Base-by-base conservation (phyloP, 306 rosid genomes). In the Gastrolobium bilobum region DNA sequence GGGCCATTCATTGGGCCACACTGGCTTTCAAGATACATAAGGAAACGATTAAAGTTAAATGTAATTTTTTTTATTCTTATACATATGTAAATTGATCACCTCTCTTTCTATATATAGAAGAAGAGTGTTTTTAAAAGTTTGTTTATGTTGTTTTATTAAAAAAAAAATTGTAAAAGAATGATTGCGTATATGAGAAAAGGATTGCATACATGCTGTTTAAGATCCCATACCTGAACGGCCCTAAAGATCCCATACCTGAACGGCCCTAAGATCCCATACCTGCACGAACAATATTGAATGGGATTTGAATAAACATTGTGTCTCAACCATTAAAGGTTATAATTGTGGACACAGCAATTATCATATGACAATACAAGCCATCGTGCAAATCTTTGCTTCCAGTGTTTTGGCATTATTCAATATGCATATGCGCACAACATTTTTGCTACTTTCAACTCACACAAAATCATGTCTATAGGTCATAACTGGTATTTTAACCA, bases 381-480 rank as follows among this genome's bases (percentile, higher is more conserved):
- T 13, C 31, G 29, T 48, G 10, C n/a, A 58, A 58, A 64, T n/a
- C 10, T 38, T 11, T 50, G 37, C 26, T 59, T 69, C 74, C 35
- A 54, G 35, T 33, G 73, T 47, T 43, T 39, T 20, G 50, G 26
- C 39, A 65, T 20, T 44, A 56, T 4, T 56, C 50, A 68, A 14
- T 68, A 50, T 29, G 10, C 20, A 8, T 57, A 81, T 40, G 58
- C 43, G 47, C 11, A 54, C 65, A 61, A 14, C 33, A 53, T 3
- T n/a, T 76, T 52, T 62, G 26, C 73, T 10, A 42, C 62, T 9
- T 80, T 62, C 56, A 76, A 51, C 74, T 46, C 58, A 26, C 58
- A 26, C 56, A 65, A 69, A 61, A 54, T 42, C 73, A 57, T 13
- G 68, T 26, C 62, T 26, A 59, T 7, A 40, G 39, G 48, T 53